phyloP scores from a whole-genome alignment of 352 stramenopile genomes.

The Pythium guiyangense region DNA sequence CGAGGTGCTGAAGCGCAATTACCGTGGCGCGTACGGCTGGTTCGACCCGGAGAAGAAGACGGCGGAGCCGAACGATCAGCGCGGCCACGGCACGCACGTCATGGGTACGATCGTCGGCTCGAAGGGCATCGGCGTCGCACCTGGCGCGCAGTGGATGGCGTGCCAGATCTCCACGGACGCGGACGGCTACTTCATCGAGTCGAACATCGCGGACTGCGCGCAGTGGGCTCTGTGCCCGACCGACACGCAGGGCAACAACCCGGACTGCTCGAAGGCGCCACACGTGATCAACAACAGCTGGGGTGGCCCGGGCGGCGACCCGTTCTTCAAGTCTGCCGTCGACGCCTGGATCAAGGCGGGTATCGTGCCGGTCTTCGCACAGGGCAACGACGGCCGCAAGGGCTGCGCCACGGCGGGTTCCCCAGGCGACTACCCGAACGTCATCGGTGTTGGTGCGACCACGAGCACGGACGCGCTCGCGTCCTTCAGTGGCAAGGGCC shows the following conservation, averaged over 20 bases:
- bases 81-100: slow-evolving; percentile 5
- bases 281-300: slow-evolving; percentile 26
- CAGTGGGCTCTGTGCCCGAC: slow-evolving; percentile 26
- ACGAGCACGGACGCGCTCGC: slow-evolving; percentile 11
- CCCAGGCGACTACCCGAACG: slow-evolving; percentile 21
- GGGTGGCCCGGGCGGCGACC: slow-evolving; percentile 10
- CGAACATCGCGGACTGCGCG: slow-evolving; percentile 15
- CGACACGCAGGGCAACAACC: slow-evolving; percentile 13
- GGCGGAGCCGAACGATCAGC: background rate
- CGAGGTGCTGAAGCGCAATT: slow-evolving; percentile 16
- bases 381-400: slow-evolving; percentile 12
- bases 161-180: slow-evolving; percentile 6
- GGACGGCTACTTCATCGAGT: background rate
- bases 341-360: slow-evolving; percentile 17
- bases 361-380: slow-evolving; percentile 20
- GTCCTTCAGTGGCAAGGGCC: slow-evolving; percentile 15
- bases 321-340: slow-evolving; percentile 11
- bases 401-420: slow-evolving; percentile 13
- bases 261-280: slow-evolving; percentile 16
- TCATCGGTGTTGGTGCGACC: slow-evolving; percentile 25
- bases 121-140: slow-evolving; percentile 9
- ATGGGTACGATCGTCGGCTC: slow-evolving; percentile 10
- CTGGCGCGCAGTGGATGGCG: slow-evolving; percentile 14
- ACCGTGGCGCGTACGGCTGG: slow-evolving; percentile 11
- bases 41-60: slow-evolving; percentile 4